Conservation (phyloP, 179 eudicot genomes). For the Actinidia chinensis region DNA sequence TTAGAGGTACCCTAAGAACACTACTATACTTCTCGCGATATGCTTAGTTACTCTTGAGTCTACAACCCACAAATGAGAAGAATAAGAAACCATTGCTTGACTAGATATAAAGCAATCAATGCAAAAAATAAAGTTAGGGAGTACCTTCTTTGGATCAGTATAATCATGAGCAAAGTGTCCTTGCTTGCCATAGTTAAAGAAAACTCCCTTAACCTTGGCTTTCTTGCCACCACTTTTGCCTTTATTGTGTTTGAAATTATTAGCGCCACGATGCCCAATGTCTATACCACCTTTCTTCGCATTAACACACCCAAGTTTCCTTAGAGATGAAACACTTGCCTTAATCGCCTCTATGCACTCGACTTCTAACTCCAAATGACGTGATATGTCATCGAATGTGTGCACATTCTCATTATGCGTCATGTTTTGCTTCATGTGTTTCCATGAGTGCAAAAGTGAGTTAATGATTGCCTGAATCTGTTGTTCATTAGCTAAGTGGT, state of each 20-base stretch:
- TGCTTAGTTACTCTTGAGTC: background rate
- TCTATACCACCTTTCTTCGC: no score
- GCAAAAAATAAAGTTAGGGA: background rate
- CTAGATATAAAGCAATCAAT: background rate
- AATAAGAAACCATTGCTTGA: background rate
- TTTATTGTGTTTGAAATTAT: background rate
- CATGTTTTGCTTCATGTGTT: background rate
- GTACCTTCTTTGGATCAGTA: background rate
- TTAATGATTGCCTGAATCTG: background rate
- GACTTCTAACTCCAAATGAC: background rate
- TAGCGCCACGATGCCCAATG: background rate
- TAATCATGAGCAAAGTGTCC: background rate
- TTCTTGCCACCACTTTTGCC: background rate
- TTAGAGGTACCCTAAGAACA: background rate
- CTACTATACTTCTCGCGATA: background rate
- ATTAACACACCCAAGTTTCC: background rate
- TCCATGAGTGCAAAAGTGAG: background rate
- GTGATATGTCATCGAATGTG: no score
- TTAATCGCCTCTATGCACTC: background rate
- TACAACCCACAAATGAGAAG: background rate
- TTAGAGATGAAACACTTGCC: background rate
- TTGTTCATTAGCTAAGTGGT: background rate
- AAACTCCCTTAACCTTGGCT: background rate
- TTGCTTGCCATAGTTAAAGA: background rate
- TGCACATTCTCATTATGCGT: background rate